phyloP scores from a whole-genome alignment of 208 protist species.

The Trypanosoma mega region DNA sequence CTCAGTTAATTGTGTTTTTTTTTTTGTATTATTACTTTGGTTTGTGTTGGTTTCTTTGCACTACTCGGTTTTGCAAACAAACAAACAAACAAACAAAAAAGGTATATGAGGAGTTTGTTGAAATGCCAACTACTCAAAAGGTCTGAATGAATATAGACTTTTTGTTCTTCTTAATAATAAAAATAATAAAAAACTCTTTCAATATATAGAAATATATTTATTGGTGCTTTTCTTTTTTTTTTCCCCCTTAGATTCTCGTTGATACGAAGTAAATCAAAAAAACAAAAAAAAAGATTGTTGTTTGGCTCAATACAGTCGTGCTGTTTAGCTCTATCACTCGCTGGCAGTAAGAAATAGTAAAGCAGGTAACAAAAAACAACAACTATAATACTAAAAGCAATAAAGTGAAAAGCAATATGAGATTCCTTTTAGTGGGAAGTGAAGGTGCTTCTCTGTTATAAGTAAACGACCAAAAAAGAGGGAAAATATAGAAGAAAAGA shows the following conservation, averaged over 20 bases:
- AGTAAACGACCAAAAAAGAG: not conserved
- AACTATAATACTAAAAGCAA: no score
- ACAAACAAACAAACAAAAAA: no score
- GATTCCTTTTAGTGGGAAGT: no score
- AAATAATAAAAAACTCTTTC: no score
- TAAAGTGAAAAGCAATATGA: not conserved
- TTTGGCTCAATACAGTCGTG: constrained; percentile 6
- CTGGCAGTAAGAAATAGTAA: not conserved
- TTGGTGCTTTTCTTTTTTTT: constrained; percentile 6
- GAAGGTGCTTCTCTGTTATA: not conserved
- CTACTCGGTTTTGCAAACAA: not conserved
- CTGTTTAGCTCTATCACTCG: not conserved
- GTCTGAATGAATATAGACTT: no score
- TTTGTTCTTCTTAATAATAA: no score
- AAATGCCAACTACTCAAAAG: no score
- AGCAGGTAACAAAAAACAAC: not conserved
- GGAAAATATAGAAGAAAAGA: not conserved
- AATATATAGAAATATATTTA: constrained; percentile 1
- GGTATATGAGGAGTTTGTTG: no score
- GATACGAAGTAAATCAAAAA: not conserved
- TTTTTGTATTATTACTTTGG: not conserved
- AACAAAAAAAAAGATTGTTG: no score
- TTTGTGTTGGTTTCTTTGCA: not conserved
- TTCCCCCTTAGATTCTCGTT: not conserved
- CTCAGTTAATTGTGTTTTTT: not conserved